Base-by-base conservation (phyloP, 2,329 filamentous ascomycete genomes). In the Apiospora saccharicola region DNA sequence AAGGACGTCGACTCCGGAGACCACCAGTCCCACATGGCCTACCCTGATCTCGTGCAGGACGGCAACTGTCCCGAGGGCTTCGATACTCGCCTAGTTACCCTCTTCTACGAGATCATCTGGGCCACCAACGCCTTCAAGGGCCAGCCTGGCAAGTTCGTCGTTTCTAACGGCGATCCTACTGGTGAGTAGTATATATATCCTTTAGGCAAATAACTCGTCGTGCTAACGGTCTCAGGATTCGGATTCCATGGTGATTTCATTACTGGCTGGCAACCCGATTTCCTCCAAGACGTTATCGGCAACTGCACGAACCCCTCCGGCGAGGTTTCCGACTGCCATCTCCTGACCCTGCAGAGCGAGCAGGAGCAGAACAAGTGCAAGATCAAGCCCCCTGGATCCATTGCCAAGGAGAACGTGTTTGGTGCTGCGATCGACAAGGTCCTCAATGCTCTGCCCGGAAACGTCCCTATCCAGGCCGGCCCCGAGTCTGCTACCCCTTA, bases 31-130 rank as follows among this genome's bases (percentile, higher is more conserved):
- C 90, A 98, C 80, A 88, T 98, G 74, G 92, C 92, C 5, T 98
- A 95, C 81, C 94, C 94, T 0, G 88, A 90, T 76, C 85, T 92
- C 16, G 92, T 97, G 77, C 93, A 94, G 83, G 90, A 90, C 75
- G 95, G 95, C 44, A 85, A 85, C 49, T 98, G 95, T 82, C 94
- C 95, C 0, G 80, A 88, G 1, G 91, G 86, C 12, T 95, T 90
- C 79, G 87, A 90, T 16, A 87, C 86, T 24, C 91, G 93, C 72
- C 81, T 96, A 34, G 90, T 93, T 2, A 92, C 92, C 74, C 86
- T 98, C 68, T 92, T 97, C 81, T 98, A 88, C 80, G 94, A 98
- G 85, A 94, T 92, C 46, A 97, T 97, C 81, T 97, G 91, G 89
- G 85, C 92, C 79, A 96, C 94, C 12, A 82, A 88, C 69, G 86